Conservation (phyloP, 352 stramenopile genomes). For the Halophytophthora polymorphica region DNA sequence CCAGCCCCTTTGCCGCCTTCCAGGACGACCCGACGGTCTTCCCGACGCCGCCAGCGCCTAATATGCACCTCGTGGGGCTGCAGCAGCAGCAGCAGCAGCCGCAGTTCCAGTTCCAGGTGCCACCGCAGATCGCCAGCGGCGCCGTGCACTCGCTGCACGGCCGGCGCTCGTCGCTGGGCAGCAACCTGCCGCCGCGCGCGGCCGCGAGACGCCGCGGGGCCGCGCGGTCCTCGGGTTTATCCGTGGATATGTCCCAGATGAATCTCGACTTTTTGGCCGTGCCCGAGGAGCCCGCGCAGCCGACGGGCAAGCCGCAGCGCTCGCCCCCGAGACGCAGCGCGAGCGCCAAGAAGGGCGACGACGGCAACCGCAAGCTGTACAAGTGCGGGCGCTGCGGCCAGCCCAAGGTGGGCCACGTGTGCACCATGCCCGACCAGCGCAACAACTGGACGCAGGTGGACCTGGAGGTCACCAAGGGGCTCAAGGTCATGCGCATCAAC, state of each 20-base stretch:
- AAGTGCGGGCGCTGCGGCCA: conserved; percentile 85
- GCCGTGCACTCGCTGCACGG: conserved; percentile 52
- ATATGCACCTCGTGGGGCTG: conserved; percentile 11
- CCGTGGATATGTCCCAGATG: conserved; percentile 83
- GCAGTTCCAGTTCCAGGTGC: conserved; percentile 52
- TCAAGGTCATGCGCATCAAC: conserved; percentile 71
- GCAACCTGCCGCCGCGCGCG: conserved; percentile 30
- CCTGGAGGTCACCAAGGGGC: conserved; percentile 70
- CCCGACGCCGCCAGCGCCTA: conserved; percentile 16
- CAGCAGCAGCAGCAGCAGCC: conserved; percentile 7
- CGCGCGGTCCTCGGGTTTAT: conserved; percentile 67
- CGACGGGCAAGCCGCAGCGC: conserved; percentile 27
- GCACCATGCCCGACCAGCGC: conserved; percentile 80
- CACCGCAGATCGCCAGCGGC: conserved; percentile 53
- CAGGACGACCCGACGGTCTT: conserved; percentile 31
- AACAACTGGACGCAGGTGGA: conserved; percentile 86
- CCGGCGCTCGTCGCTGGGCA: conserved; percentile 49
- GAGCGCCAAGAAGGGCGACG: conserved; percentile 25
- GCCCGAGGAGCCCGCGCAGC: conserved; percentile 56
- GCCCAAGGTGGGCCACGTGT: conserved; percentile 84
- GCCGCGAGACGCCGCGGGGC: conserved; percentile 25
- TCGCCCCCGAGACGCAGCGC: conserved; percentile 22
- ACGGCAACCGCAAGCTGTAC: conserved; percentile 76
- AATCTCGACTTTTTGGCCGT: conserved; percentile 69
- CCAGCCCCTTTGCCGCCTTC: conserved; percentile 33